A percentile compares a stretch with the other conserved stretches of the same genome.
Conservation (phyloP, 305 asterid genomes). For the Rubia peregrina region DNA sequence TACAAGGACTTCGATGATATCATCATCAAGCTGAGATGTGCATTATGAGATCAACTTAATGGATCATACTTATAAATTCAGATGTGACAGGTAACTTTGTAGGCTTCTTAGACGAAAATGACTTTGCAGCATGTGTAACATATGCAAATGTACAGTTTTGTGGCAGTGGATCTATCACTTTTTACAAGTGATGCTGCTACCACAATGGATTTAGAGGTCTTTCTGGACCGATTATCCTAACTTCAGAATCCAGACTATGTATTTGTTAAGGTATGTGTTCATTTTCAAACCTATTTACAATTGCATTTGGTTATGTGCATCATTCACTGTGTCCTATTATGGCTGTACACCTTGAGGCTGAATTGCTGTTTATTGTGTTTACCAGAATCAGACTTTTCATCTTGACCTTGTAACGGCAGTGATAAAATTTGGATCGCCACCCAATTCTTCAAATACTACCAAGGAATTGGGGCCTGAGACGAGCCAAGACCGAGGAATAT, state of each 20-base stretch:
- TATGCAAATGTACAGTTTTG: background rate
- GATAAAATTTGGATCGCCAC: slow-evolving; percentile 70
- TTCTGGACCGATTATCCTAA: background rate
- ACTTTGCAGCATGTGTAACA: too few relatives aligned
- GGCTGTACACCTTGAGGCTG: slow-evolving; percentile 8
- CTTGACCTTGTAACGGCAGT: slow-evolving; percentile 48
- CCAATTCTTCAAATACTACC: slow-evolving; percentile 87
- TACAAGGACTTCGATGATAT: slow-evolving; percentile 37
- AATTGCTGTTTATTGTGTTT: background rate
- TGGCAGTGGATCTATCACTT: background rate
- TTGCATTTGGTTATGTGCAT: slow-evolving; percentile 1
- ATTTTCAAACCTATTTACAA: slow-evolving; percentile 10
- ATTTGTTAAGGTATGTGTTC: background rate
- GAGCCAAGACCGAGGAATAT: slow-evolving; percentile 86
- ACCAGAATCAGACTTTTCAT: background rate
- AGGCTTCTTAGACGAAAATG: background rate
- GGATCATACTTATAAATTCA: background rate
- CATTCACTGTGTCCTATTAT: background rate
- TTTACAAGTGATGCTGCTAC: background rate
- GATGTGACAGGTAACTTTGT: background rate
- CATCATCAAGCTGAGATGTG: slow-evolving; percentile 36
- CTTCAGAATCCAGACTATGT: too few relatives aligned
- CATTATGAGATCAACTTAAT: slow-evolving; percentile 12
- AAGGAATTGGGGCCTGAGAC: slow-evolving; percentile 58
- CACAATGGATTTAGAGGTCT: background rate